These are phyloP conservation scores for Lipomyces orientalis DNA, from an alignment of 805 yeast species.

Conservation along the genomic window DNA sequence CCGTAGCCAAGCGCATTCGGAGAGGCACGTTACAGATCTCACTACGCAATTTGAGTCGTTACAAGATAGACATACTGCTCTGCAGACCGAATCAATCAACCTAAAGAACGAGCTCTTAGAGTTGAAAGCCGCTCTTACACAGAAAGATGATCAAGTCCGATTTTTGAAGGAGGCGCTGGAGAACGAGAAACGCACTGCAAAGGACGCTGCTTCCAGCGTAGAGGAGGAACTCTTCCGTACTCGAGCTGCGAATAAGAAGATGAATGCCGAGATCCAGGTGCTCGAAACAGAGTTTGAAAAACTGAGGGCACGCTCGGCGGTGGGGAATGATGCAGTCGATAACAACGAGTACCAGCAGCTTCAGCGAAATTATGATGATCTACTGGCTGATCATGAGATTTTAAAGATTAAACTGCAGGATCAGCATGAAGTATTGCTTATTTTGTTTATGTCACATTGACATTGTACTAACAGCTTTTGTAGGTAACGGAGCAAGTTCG, in stretches of 20 bases:
- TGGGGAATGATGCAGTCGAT: background rate
- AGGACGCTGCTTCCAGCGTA: background rate
- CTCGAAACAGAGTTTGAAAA: constrained; percentile 50
- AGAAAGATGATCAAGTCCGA: constrained; percentile 52
- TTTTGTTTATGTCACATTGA: too few species aligned
- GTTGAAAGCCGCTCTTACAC: constrained; percentile 31
- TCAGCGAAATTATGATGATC: constrained; percentile 33
- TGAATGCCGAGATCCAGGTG: constrained; percentile 21
- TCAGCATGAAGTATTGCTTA: constrained; percentile 27
- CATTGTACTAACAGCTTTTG: background rate
- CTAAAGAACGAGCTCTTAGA: constrained; percentile 5
- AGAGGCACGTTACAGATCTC: background rate
- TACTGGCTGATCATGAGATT: constrained; percentile 37
- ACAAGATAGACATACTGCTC: constrained; percentile 12
- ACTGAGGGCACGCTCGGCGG: constrained; percentile 38
- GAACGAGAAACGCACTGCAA: constrained; percentile 43
- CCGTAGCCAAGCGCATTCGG: background rate
- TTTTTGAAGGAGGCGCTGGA: constrained; percentile 53
- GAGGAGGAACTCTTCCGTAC: constrained; percentile 30
- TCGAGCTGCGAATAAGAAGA: constrained; percentile 30
- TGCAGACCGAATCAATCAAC: constrained; percentile 6
- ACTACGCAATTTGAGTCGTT: constrained; percentile 3
- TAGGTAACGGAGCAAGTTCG: constrained; percentile 48
- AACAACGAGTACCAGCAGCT: background rate
- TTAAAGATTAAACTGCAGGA: constrained; percentile 37